Evolutionary conservation across 192 early-diverging fungal species (phyloP).

Genomic region (Linnemannia zychae): DNA sequence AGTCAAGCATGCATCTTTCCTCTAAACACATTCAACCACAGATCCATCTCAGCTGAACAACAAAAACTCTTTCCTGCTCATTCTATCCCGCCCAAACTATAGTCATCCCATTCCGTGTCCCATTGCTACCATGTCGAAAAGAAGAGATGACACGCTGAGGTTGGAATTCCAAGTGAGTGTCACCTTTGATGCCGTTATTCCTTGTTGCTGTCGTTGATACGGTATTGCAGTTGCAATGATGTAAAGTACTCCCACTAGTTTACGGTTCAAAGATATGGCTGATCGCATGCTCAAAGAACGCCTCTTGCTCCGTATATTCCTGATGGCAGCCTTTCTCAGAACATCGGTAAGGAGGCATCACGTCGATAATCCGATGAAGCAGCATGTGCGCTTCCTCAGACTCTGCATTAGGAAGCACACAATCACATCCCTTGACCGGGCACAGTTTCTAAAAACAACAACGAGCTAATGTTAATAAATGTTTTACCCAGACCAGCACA

Average conservation of each 20-base stretch:
- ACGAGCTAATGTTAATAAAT: too few species aligned
- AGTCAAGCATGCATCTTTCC: background rate
- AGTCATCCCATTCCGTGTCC: background rate
- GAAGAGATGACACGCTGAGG: background rate
- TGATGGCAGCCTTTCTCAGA: background rate
- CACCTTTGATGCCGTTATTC: too few species aligned
- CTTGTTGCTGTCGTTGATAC: too few species aligned
- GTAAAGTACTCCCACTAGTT: background rate
- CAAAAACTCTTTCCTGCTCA: background rate
- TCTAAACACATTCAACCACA: background rate
- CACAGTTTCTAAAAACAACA: background rate
- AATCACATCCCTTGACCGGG: background rate
- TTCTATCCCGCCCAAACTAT: background rate
- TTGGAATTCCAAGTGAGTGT: background rate
- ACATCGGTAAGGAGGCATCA: background rate
- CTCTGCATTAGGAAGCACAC: background rate
- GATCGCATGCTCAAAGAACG: background rate
- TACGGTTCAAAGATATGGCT: background rate
- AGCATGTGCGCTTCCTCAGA: background rate
- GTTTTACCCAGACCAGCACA: background rate
- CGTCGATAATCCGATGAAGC: background rate
- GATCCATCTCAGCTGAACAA: background rate
- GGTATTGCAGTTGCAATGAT: too few species aligned
- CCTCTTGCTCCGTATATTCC: background rate
- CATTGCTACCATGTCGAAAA: slow-evolving; percentile 6